Evolutionary conservation across 2,329 filamentous ascomycete species (phyloP), one percentile per base, ranked within the genome.

Genomic region (Decorospora gaudefroyi): DNA sequence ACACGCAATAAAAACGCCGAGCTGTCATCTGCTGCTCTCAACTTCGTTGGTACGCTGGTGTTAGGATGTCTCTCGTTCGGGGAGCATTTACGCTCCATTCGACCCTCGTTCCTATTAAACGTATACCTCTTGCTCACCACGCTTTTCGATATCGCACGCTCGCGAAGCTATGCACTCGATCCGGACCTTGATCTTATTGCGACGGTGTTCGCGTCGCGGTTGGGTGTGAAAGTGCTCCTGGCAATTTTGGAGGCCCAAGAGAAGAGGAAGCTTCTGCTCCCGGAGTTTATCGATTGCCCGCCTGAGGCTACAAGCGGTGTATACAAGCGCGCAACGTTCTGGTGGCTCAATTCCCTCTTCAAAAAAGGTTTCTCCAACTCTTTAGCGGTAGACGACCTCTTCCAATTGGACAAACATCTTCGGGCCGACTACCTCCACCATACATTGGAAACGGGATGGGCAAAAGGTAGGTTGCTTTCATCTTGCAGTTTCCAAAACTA

Each of bases 321-420:
- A n/a, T 76, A 76, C 50, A 79, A 70, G 46, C 68, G 70, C 29
- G 65, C 63, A 0, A 62, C 79, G 9, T 82, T 82, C 55, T 76
- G 72, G 68, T 82, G 79, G 79, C 61, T 81, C 35, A 80, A 76
- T 44, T 70, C 72, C 2, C 58, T 83, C 5, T 75, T 84, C 28
- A 69, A 69, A 17, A 62, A 66, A 11, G 78, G 79, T 0, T 80
- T 74, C 62, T 71, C 62, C 4, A 75, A 70, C 5, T 49, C 69
- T 3, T 51, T 80, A 10, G 53, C 60, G 0, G 63, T 78, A 0
- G 71, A 75, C 6, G 76, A 78, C 42, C 65, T 78, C 3, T 74
- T 62, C 48, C 48, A 62, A 0, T 58, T 78, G 22, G 76, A 79
- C 45, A 74, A 76, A 42, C 62, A 74, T 37, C 52, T 78, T 8